Evolutionary conservation across 768 basidiomycete species (phyloP), one percentile per base, ranked within the genome.

Genomic region (Termitomyces sp.): DNA sequence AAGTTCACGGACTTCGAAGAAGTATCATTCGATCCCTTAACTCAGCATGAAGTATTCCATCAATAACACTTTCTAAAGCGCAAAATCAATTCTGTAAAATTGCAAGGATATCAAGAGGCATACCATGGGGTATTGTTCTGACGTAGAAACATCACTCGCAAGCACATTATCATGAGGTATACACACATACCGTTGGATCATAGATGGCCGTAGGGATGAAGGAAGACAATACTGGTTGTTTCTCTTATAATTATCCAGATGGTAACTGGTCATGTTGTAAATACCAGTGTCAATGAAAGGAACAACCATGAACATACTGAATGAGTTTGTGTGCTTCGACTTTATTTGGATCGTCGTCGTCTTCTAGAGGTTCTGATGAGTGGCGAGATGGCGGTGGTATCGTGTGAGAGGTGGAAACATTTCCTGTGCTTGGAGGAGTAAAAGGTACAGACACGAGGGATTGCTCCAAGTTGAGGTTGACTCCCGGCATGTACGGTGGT

Each of bases 11-110:
- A 88, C 94, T 89, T 76, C 92, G 81, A 35, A 93, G 74, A 18
- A 96, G 77, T 64, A 98, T 97, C 80, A 96, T 88, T 35, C 92
- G 82, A 65, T 97, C 94, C 36, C 95, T 83, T 56, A 98, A 75
- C 64, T 93, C 90, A 48, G 95, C 90, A 72, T 94, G 91, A 58
- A 92, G 80, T 48, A 97, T 86, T 46, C 86, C 84, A 69, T 97
- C 94, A 64, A 97, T 92, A n/a, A 89, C 80, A 63, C 91, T 89
- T 69, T 95, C 94, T 94, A 66, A 12, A 65, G 47, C 7, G 22
- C 62, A 55, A 40, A 56, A 58, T 47, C 8, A 44, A 71, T 58
- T 42, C 32, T 45, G 2, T 32, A 47, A n/a, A 13, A 49, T 47
- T 7, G 18, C 28, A 14, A 55, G 22, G 14, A 9, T 30, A 14